Evolutionary conservation across 805 yeast genomes (phyloP).

Genomic region (Scheffersomyces ergatensis): DNA sequence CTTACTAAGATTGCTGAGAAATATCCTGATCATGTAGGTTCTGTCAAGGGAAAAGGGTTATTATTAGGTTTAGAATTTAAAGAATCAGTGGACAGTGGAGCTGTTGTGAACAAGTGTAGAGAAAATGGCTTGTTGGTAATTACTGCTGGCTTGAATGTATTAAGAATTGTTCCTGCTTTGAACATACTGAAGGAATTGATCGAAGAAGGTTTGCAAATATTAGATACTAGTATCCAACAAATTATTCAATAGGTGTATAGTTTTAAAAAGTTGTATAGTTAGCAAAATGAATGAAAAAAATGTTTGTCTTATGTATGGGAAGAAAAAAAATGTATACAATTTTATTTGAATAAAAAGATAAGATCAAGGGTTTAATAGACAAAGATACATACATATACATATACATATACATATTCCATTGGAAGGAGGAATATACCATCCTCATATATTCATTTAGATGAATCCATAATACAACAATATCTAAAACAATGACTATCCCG

Average conservation of each 20-base stretch:
- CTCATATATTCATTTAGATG: too few relatives aligned
- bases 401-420: too few relatives aligned
- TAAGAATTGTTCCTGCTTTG: conserved; percentile 90
- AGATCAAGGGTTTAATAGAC: too few relatives aligned
- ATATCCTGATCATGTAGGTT: conserved; percentile 60
- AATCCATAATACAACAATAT: too few relatives aligned
- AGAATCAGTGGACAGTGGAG: conserved; percentile 52
- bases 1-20: conserved; percentile 49
- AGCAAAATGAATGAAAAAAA: too few relatives aligned
- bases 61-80: conserved; percentile 78
- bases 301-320: too few relatives aligned
- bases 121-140: conserved; percentile 80
- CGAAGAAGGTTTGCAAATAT: conserved; percentile 66
- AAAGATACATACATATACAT: too few relatives aligned
- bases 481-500: conserved; percentile 26
- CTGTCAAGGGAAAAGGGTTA: conserved; percentile 85
- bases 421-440: too few relatives aligned
- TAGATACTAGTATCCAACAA: conserved; percentile 51
- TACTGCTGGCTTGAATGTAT: conserved; percentile 88
- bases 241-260: conserved; percentile 2
- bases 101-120: conserved; percentile 66
- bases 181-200: conserved; percentile 72
- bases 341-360: too few relatives aligned
- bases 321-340: too few relatives aligned
- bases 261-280: too few relatives aligned